Conservation (phyloP, 225 moss, liverwort and hornwort species). For the Thuidium tamariscinum region DNA sequence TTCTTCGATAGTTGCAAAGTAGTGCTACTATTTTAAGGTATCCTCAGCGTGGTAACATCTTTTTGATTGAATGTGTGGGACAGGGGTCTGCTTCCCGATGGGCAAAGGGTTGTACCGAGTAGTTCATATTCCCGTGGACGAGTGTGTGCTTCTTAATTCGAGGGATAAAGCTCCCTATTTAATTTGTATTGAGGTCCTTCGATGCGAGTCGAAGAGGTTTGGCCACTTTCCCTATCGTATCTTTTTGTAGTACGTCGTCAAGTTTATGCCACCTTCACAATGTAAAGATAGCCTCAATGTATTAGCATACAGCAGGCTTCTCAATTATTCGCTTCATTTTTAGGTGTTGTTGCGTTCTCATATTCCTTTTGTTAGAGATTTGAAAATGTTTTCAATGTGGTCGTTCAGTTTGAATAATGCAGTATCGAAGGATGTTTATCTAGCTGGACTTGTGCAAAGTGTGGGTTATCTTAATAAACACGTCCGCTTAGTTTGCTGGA, state of each 20-base stretch:
- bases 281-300: background rate
- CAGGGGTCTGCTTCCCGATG: constrained; percentile 97
- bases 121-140: constrained; percentile 88
- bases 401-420: background rate
- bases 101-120: constrained; percentile 84
- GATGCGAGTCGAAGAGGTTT: constrained; percentile 85
- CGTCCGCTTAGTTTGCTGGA: background rate
- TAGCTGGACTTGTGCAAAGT: background rate
- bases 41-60: background rate
- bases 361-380: background rate
- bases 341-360: background rate
- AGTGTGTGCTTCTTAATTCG: constrained; percentile 86
- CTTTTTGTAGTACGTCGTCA: background rate
- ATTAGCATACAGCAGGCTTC: background rate
- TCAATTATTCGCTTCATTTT: background rate
- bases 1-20: background rate
- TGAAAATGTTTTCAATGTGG: background rate
- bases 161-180: constrained; percentile 96
- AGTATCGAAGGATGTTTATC: background rate
- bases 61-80: constrained; percentile 5
- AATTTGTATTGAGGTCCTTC: constrained; percentile 85
- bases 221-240: background rate
- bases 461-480: background rate
- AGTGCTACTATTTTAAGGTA: background rate
- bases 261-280: background rate